phyloP scores from a whole-genome alignment of 805 yeast genomes.

The Kodamaea nitidulidarum region DNA sequence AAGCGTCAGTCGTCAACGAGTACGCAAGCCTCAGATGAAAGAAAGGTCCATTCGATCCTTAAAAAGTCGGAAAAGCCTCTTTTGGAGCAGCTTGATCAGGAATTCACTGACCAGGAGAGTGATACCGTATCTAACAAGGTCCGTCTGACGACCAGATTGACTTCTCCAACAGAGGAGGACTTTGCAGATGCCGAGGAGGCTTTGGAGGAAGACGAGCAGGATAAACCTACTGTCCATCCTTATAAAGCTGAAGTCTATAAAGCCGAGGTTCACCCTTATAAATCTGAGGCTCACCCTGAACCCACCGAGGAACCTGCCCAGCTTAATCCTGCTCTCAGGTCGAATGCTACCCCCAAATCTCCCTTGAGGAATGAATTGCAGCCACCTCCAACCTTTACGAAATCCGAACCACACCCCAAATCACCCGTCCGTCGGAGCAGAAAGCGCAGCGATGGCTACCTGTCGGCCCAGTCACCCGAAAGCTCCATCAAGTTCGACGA shows the following conservation, averaged over 20 bases:
- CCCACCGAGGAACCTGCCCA: too few species aligned
- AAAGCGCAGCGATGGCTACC: slow-evolving; percentile 11
- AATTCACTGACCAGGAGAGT: slow-evolving; percentile 3
- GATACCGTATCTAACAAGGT: slow-evolving; percentile 1
- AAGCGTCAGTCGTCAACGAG: neutral
- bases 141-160: slow-evolving; percentile 5
- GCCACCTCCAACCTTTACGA: slow-evolving; percentile 13
- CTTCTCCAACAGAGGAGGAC: slow-evolving; percentile 6
- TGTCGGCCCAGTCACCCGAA: slow-evolving; percentile 20
- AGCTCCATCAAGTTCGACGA: slow-evolving; percentile 37
- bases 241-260: too few species aligned
- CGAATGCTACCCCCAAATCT: too few species aligned
- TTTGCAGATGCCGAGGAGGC: slow-evolving; percentile 8
- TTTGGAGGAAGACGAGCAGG: neutral
- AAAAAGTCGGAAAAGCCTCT: slow-evolving; percentile 1
- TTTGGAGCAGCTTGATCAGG: slow-evolving; percentile 2
- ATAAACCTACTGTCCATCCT: neutral
- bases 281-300: too few species aligned
- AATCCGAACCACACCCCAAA: neutral
- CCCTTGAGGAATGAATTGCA: slow-evolving; percentile 1
- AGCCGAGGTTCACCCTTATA: too few species aligned
- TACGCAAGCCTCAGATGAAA: neutral
- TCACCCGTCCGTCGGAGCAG: slow-evolving; percentile 4
- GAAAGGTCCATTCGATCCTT: neutral
- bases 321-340: too few species aligned